Evolutionary conservation across 202 grass and related monocot genomes (phyloP), one percentile per base, ranked within the genome.

Genomic region (Carex arenaria): DNA sequence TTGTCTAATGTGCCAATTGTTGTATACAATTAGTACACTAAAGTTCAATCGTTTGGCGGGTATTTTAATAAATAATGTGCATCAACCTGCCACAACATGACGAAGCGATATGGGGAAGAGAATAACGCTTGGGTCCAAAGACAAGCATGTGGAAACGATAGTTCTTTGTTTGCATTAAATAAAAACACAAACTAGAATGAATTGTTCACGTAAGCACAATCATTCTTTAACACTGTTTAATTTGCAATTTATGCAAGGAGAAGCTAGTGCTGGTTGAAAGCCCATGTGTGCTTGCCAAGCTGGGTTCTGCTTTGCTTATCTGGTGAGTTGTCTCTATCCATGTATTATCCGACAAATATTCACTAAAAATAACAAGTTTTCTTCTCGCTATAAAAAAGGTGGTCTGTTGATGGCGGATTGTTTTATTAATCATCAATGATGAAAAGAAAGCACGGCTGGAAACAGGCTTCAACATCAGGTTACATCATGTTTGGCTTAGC

Each of bases 221-320:
- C n/a, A 43, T 47, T 43, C 20, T 45, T 45, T 51, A 45, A 65
- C 61, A 64, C 60, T 81, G 78, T 67, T 68, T 66, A 22, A 82
- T 53, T 30, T 69, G 60, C 34, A 82, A 4, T 69, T 56, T 34
- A 31, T 82, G 80, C 19, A 30, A 56, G 63, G 42, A 36, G 36
- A 55, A 2, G 36, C 61, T 82, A 67, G 61, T 82, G 36, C 61
- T 56, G 13, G 47, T 49, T 54, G 28, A 67, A 82, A 69, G 14
- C 38, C 80, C 80, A 82, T 82, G 64, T 69, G 80, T 82, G 26
- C 56, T 56, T 56, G 43, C 80, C 45, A 69, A 82, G 19, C 64
- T 82, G 43, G 62, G 23, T 82, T 52, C 43, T 80, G 32, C 20
- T 82, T 57, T 52, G 80, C 80, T 82, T 69, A 67, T 82, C 63